These are phyloP conservation scores for Hevea brasiliensis DNA, from an alignment of 345 rosid species.

Conservation along the genomic window DNA sequence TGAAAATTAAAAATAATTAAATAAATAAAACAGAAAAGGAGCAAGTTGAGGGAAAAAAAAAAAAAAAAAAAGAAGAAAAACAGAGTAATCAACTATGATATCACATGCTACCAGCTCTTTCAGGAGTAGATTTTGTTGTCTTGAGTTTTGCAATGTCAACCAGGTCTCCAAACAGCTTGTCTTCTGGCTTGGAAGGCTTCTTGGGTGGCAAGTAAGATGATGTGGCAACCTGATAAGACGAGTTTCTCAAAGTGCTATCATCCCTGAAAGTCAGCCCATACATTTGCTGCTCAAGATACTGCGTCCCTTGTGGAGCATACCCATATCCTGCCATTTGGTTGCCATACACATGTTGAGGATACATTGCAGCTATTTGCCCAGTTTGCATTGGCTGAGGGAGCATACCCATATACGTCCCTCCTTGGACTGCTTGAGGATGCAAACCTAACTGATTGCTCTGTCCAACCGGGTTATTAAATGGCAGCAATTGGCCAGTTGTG, in stretches of 20 bases:
- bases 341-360: conserved; percentile 68
- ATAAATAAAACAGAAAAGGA: conserved; percentile 4
- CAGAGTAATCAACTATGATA: conserved; percentile 9
- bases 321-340: conserved; percentile 73
- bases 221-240: conserved; percentile 52
- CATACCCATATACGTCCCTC: conserved; percentile 63
- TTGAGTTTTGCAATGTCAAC: conserved; percentile 88
- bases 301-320: conserved; percentile 59
- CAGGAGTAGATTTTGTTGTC: conserved; percentile 57
- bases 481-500: conserved; percentile 30
- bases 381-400: conserved; percentile 48
- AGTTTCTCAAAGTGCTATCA: conserved; percentile 28
- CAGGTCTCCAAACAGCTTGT: conserved; percentile 95
- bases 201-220: conserved; percentile 56
- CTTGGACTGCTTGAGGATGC: conserved; percentile 53
- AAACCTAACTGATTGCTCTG: conserved; percentile 45
- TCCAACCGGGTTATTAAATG: conserved; percentile 23
- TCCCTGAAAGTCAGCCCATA: conserved; percentile 35
- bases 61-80: neutral
- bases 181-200: conserved; percentile 47
- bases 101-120: conserved; percentile 88
- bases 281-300: conserved; percentile 77
- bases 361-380: conserved; percentile 45
- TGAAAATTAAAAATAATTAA: neutral
- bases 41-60: conserved; percentile 20